phyloP scores from a whole-genome alignment of 1,284 basidiomycete genomes.

The Moesziomyces antarcticus region DNA sequence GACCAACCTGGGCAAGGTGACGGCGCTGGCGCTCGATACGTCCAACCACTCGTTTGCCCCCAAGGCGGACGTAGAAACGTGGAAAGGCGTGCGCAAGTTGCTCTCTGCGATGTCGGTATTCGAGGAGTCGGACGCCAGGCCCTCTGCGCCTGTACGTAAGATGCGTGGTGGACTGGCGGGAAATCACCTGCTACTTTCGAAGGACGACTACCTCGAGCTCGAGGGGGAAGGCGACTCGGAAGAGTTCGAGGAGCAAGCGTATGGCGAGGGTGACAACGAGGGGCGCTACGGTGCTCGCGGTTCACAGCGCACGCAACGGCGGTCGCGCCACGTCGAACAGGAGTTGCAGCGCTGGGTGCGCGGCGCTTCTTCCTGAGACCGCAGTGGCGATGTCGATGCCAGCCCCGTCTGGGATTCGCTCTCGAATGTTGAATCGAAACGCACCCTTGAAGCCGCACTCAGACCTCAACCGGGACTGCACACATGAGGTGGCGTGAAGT shows the following conservation, averaged over 20 bases:
- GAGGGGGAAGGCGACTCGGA: constrained; percentile 21
- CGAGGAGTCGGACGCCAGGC: background rate
- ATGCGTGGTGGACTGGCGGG: constrained; percentile 1
- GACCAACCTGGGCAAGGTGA: constrained; percentile 2
- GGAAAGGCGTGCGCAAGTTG: constrained; percentile 26
- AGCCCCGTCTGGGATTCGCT: too few species aligned
- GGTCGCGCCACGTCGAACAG: constrained; percentile 43
- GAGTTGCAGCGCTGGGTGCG: constrained; percentile 42
- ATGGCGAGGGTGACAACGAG: constrained; percentile 1
- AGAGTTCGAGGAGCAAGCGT: constrained; percentile 1
- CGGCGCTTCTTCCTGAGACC: constrained; percentile 14
- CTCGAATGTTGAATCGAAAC: too few species aligned
- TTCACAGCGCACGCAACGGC: constrained; percentile 21
- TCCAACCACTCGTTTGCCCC: constrained; percentile 25
- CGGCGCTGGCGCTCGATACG: constrained; percentile 26
- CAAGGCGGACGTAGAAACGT: constrained; percentile 31
- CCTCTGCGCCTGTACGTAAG: background rate
- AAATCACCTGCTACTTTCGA: constrained; percentile 22
- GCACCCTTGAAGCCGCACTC: background rate
- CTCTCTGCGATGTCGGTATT: constrained; percentile 5
- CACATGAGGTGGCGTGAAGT: too few species aligned
- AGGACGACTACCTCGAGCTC: constrained; percentile 27
- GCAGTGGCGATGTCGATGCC: too few species aligned
- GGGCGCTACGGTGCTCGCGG: background rate
- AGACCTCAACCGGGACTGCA: too few species aligned